Percentiles rank a stretch among this genome's conserved stretches.
Evolutionary conservation across 176 grass and related monocot genomes (phyloP).

Genomic region (Lolium rigidum): DNA sequence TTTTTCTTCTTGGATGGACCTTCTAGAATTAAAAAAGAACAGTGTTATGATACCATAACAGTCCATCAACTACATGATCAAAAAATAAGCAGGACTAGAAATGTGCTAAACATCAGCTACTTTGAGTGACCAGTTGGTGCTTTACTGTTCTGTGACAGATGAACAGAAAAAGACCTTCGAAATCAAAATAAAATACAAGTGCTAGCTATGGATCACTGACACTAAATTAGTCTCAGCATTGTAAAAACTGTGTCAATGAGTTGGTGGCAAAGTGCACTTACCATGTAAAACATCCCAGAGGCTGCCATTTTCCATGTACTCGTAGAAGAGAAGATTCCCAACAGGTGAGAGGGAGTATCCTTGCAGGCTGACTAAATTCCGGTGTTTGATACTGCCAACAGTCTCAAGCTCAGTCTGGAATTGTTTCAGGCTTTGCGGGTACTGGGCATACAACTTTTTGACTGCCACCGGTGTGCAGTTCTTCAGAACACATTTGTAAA

Average conservation of each 20-base stretch:
- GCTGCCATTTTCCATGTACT: conserved; percentile 98
- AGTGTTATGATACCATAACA: background rate
- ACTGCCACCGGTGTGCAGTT: conserved; percentile 94
- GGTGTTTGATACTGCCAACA: conserved; percentile 96
- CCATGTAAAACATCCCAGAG: conserved; percentile 99
- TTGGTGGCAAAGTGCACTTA: conserved; percentile 32
- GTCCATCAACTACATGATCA: background rate
- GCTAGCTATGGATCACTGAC: conserved; percentile 18
- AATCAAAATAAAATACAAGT: background rate
- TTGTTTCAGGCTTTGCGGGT: conserved; percentile 80
- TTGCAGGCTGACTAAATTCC: conserved; percentile 93
- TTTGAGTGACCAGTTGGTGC: background rate
- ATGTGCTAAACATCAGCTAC: conserved; percentile 14
- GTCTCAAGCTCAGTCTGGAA: conserved; percentile 94
- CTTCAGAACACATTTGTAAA: conserved; percentile 96
- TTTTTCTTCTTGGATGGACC: conserved; percentile 90
- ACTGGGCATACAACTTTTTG: conserved; percentile 86
- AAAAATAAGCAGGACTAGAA: background rate
- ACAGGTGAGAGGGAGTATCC: conserved; percentile 89
- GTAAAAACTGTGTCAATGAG: background rate
- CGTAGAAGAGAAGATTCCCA: conserved; percentile 95
- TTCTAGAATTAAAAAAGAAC: conserved; percentile 41
- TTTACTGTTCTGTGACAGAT: conserved; percentile 4
- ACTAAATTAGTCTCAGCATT: conserved; percentile 21
- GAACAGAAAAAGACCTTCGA: conserved; percentile 26